Evolutionary conservation across 1,139 yeast species (phyloP), one percentile per base, ranked within the genome.

Genomic region (Maudiozyma humilis): DNA sequence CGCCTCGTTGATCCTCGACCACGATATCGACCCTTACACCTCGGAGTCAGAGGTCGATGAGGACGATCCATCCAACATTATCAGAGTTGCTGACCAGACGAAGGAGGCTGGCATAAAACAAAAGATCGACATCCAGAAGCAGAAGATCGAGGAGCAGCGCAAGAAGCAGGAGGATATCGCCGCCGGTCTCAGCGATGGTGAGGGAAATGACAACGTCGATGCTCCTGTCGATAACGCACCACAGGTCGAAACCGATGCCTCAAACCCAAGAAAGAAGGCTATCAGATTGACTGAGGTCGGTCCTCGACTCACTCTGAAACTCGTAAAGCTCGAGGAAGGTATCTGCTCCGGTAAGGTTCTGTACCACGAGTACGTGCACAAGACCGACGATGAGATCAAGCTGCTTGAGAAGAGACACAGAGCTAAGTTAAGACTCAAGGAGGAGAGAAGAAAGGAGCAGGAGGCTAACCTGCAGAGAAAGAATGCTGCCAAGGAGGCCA

Each of bases 21-120:
- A 82, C 56, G 78, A 86, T 15, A 79, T 79, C 39, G 87, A 82
- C 33, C 79, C 76, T 7, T 78, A 82, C 60, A 86, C 96, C 2
- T 81, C 93, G 38, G 98, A 91, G 57, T 83, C 95, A 13, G 98
- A 91, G 67, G 79, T 88, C 36, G 98, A 91, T 58, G 96, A 88
- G 49, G 80, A 88, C 53, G 85, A 88, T 16, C 96, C 87, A 49
- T 79, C 87, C 53, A 85, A 88, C n/a, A 73, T 85, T 47, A 95
- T 88, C 25, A 89, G 82, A 53, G 76, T 87, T 25, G 71, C 76
- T 49, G 75, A 73, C 27, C 47, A 43, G 13, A 40, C 44, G 10
- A 49, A 49, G 19, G 40, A 44, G 29, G 38, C 38, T n/a, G 20
- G 18, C 6, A 27, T 46, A 15, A 44, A 44, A 32, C 32, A 40